Percentiles rank a stretch among this genome's conserved stretches.
Conservation (phyloP, 2,329 filamentous ascomycete species). For the Xylariaceae sp. region DNA sequence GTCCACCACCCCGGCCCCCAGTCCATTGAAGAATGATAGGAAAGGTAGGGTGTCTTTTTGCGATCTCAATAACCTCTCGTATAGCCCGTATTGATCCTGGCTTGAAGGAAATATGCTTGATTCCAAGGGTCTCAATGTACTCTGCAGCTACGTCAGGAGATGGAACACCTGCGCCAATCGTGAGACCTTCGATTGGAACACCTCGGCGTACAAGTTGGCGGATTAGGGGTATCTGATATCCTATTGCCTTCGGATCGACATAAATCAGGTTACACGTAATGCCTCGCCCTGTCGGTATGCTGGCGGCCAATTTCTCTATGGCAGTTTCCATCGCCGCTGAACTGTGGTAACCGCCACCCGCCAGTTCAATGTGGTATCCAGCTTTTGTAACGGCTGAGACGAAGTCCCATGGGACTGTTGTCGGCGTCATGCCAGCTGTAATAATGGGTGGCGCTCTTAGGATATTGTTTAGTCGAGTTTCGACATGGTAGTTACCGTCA, state of each 20-base stretch:
- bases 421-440: conserved; percentile 93
- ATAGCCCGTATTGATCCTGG: conserved; percentile 89
- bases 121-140: conserved; percentile 88
- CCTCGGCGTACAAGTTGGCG: conserved; percentile 81
- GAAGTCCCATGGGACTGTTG: conserved; percentile 89
- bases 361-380: conserved; percentile 90
- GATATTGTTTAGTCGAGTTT: conserved; percentile 93
- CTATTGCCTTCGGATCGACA: conserved; percentile 86
- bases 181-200: conserved; percentile 88
- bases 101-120: conserved; percentile 95
- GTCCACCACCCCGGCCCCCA: conserved; percentile 89
- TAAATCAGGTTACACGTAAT: conserved; percentile 93
- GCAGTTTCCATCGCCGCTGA: conserved; percentile 82
- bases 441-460: conserved; percentile 85
- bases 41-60: conserved; percentile 88
- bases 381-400: conserved; percentile 91
- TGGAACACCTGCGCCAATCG: conserved; percentile 91
- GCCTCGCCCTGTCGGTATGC: conserved; percentile 82
- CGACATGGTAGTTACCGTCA: conserved; percentile 85
- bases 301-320: conserved; percentile 83
- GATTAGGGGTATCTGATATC: conserved; percentile 88
- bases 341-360: conserved; percentile 87
- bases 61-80: conserved; percentile 88
- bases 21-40: conserved; percentile 94
- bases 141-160: conserved; percentile 92